phyloP scores from a whole-genome alignment of 495 filamentous ascomycete genomes.

The Platismatia glauca region DNA sequence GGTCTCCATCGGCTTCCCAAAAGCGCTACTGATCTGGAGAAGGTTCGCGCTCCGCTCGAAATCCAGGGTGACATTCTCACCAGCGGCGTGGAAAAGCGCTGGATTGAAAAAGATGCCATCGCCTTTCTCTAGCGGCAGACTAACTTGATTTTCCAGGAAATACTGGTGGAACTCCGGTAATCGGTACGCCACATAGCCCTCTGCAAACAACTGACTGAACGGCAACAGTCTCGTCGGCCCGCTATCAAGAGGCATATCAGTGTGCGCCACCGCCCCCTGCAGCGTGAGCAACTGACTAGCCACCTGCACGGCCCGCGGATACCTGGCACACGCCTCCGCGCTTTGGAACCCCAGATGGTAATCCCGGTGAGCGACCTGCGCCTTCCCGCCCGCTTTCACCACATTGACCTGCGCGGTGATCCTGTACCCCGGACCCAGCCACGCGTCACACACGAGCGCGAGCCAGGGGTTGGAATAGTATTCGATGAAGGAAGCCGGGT shows the following conservation, averaged over 20 bases:
- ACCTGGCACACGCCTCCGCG: neutral
- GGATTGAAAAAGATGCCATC: neutral
- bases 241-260: neutral
- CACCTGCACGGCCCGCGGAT: neutral
- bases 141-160: neutral
- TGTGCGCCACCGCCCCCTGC: neutral
- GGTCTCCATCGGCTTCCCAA: neutral
- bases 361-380: too few relatives aligned
- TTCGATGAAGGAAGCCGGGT: too few relatives aligned
- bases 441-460: neutral
- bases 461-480: neutral
- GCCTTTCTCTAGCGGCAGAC: neutral
- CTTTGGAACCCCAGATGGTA: too few relatives aligned
- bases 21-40: neutral
- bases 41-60: neutral
- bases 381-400: too few relatives aligned
- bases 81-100: neutral
- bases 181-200: neutral
- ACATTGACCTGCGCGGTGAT: neutral
- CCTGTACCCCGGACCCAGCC: neutral
- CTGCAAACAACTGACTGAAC: neutral
- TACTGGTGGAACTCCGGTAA: neutral
- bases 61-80: neutral
- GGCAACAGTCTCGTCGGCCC: neutral
- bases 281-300: neutral